phyloP scores from a whole-genome alignment of 352 stramenopile genomes.

The Phytophthora pinifolia region DNA sequence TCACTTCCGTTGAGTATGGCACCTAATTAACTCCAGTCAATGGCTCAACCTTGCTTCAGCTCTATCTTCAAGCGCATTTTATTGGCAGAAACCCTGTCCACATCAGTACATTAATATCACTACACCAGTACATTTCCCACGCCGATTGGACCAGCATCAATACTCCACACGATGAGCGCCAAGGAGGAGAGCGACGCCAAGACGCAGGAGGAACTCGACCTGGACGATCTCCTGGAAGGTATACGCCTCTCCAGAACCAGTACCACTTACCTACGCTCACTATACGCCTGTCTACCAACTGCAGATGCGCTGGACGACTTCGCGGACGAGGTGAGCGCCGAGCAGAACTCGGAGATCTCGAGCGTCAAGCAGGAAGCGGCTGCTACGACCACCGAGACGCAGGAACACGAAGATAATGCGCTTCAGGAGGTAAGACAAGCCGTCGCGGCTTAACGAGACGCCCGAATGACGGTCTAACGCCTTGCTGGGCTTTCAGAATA shows the following conservation, averaged over 20 bases:
- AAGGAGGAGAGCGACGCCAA: slow-evolving; percentile 26
- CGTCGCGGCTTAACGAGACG: not conserved
- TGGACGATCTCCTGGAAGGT: slow-evolving; percentile 85
- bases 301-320: slow-evolving; percentile 87
- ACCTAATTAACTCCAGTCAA: too few relatives aligned
- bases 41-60: too few relatives aligned
- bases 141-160: not conserved
- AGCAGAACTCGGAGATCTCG: slow-evolving; percentile 38
- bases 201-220: slow-evolving; percentile 59
- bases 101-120: too few relatives aligned
- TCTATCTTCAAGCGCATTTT: too few relatives aligned
- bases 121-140: not conserved
- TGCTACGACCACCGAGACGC: slow-evolving; percentile 44
- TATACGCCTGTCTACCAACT: not conserved
- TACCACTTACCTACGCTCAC: not conserved
- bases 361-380: slow-evolving; percentile 47
- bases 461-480: slow-evolving; percentile 10
- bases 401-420: slow-evolving; percentile 57
- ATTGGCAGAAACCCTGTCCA: too few relatives aligned
- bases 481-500: slow-evolving; percentile 47
- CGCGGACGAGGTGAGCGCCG: slow-evolving; percentile 52
- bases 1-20: too few relatives aligned
- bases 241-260: not conserved
- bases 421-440: slow-evolving; percentile 53
- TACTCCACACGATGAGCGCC: slow-evolving; percentile 11